Percentiles rank a stretch among this genome's conserved stretches.
Evolutionary conservation across 495 filamentous ascomycete species (phyloP).

Genomic region (Penicillium steckii): DNA sequence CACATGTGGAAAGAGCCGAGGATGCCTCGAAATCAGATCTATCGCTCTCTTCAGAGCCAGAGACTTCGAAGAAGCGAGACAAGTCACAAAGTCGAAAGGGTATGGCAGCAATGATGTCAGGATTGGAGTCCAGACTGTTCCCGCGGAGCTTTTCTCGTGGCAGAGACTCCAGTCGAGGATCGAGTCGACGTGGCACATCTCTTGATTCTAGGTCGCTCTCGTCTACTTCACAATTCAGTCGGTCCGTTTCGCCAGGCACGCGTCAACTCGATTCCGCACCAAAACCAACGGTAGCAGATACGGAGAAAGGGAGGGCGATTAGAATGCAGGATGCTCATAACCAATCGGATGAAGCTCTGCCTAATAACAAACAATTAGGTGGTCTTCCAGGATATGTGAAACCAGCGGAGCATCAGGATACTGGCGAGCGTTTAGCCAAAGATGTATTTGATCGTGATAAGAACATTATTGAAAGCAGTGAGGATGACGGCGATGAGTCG

Average conservation of each 20-base stretch:
- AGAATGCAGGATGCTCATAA: constrained; percentile 60
- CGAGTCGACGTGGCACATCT: constrained; percentile 48
- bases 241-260: constrained; percentile 59
- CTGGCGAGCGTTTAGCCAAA: constrained; percentile 65
- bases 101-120: constrained; percentile 43
- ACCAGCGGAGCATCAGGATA: constrained; percentile 28
- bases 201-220: constrained; percentile 62
- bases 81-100: constrained; percentile 28
- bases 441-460: constrained; percentile 66
- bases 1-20: background rate
- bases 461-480: constrained; percentile 49
- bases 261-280: constrained; percentile 40
- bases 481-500: constrained; percentile 45
- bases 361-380: constrained; percentile 50
- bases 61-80: constrained; percentile 11
- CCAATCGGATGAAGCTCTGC: constrained; percentile 64
- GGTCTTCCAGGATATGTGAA: constrained; percentile 50
- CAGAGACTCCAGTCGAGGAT: constrained; percentile 42
- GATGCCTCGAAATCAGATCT: constrained; percentile 19
- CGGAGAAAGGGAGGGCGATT: constrained; percentile 50
- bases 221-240: constrained; percentile 35
- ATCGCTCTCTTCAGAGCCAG: constrained; percentile 9
- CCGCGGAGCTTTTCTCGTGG: constrained; percentile 39
- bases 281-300: constrained; percentile 28
- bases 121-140: constrained; percentile 34